Evolutionary conservation across 1,284 basidiomycete species (phyloP).

Genomic region (Leucoagaricus sp.): DNA sequence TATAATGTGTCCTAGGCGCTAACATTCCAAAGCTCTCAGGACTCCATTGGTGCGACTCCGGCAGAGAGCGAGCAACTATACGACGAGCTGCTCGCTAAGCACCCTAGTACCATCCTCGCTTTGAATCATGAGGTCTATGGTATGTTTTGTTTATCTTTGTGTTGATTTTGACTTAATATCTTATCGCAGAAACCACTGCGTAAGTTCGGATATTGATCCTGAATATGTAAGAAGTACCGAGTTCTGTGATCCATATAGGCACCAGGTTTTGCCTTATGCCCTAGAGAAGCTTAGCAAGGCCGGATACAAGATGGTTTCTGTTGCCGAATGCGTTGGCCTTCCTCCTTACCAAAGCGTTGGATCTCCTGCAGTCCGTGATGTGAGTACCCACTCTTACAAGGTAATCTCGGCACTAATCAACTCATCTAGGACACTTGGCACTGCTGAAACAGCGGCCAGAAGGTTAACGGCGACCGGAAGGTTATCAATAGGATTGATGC

Average conservation of each 20-base stretch:
- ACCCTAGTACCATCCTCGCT: conserved; percentile 40
- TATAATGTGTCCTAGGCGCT: background rate
- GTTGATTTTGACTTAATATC: background rate
- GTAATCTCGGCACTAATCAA: background rate
- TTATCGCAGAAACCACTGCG: conserved; percentile 36
- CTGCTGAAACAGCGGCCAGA: conserved; percentile 3
- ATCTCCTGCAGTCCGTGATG: conserved; percentile 23
- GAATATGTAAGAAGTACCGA: background rate
- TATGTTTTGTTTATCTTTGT: conserved; percentile 12
- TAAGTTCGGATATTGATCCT: conserved; percentile 20
- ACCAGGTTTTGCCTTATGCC: conserved; percentile 35
- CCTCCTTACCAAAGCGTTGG: conserved; percentile 35
- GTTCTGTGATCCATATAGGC: conserved; percentile 19
- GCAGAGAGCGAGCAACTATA: conserved; percentile 34
- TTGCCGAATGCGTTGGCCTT: conserved; percentile 45
- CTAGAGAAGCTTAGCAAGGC: conserved; percentile 34
- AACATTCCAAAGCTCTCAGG: conserved; percentile 30
- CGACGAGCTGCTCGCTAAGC: conserved; percentile 26
- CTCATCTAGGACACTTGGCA: conserved; percentile 11
- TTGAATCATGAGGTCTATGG: conserved; percentile 47
- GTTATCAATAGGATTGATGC: background rate
- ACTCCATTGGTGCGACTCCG: conserved; percentile 37
- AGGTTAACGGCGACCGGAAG: background rate
- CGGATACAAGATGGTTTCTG: conserved; percentile 44
- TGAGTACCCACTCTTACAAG: conserved; percentile 14